phyloP scores from a whole-genome alignment of 2,329 filamentous ascomycete genomes.

The Arthroderma uncinatum region DNA sequence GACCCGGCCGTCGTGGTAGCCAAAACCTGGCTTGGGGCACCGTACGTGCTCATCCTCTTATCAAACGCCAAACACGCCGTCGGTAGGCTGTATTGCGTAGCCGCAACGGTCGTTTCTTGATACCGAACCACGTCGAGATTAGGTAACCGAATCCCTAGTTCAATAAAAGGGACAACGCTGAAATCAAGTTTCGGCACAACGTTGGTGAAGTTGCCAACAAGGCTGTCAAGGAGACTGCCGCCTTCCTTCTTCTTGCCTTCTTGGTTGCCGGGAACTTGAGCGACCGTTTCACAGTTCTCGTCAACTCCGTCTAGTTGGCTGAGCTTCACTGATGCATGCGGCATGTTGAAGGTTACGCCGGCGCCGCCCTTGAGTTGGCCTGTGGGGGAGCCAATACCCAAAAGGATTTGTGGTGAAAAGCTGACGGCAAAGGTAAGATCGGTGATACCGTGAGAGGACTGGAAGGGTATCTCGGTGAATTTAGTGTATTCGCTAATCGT shows the following conservation, averaged over 20 bases:
- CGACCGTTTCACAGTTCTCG: constrained; percentile 15
- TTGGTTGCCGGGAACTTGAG: neutral
- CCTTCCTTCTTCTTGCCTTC: neutral
- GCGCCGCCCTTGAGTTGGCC: constrained; percentile 15
- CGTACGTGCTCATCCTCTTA: constrained; percentile 11
- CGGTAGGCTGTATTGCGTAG: constrained; percentile 14
- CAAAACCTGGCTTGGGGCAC: constrained; percentile 5
- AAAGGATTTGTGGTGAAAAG: constrained; percentile 17
- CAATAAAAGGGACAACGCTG: constrained; percentile 14
- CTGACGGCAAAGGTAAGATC: constrained; percentile 12
- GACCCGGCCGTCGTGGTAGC: neutral
- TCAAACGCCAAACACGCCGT: constrained; percentile 17
- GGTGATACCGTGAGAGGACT: constrained; percentile 10
- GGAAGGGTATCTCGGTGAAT: constrained; percentile 15
- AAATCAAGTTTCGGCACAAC: constrained; percentile 16
- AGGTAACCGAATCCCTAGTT: constrained; percentile 14
- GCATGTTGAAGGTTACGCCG: constrained; percentile 18
- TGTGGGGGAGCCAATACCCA: constrained; percentile 14
- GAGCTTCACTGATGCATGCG: constrained; percentile 17
- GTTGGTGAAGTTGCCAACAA: constrained; percentile 15
- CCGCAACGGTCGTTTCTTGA: constrained; percentile 8
- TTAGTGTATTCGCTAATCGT: constrained; percentile 13
- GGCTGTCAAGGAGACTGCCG: constrained; percentile 4
- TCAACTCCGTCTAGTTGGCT: constrained; percentile 15
- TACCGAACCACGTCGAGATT: neutral